Percentiles rank a stretch among this genome's conserved stretches.
These are phyloP conservation scores for Dioszegia aurantiaca DNA, from an alignment of 768 basidiomycete species.

Conservation along the genomic window DNA sequence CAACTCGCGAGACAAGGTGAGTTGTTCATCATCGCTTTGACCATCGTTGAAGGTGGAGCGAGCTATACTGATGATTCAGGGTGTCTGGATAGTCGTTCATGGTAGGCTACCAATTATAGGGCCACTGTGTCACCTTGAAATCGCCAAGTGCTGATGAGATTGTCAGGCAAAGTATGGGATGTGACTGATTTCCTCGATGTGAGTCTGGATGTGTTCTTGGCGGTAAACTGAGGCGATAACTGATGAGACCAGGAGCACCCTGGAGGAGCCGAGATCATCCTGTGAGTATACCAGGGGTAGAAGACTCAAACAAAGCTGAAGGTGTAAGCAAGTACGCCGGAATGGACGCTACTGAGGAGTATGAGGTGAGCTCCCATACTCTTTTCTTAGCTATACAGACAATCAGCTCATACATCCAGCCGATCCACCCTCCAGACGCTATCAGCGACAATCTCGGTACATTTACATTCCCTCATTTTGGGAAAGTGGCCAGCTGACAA, in stretches of 20 bases:
- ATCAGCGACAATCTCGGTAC: slow-evolving; percentile 56
- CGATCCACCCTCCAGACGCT: slow-evolving; percentile 81
- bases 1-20: slow-evolving; percentile 55
- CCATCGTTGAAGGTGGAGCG: not conserved
- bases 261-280: slow-evolving; percentile 75
- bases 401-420: slow-evolving; percentile 57
- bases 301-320: not conserved
- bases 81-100: slow-evolving; percentile 51
- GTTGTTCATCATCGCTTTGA: not conserved
- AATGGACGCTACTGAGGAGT: slow-evolving; percentile 68
- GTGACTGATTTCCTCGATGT: slow-evolving; percentile 52
- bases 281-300: slow-evolving; percentile 49
- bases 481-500: slow-evolving; percentile 5
- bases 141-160: not conserved
- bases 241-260: slow-evolving; percentile 42
- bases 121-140: not conserved
- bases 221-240: not conserved
- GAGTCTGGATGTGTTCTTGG: slow-evolving; percentile 8
- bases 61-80: slow-evolving; percentile 21
- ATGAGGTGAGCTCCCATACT: slow-evolving; percentile 31
- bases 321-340: slow-evolving; percentile 66
- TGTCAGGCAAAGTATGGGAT: slow-evolving; percentile 49
- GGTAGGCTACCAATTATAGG: no score
- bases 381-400: not conserved
- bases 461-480: not conserved